Evolutionary conservation across 768 basidiomycete genomes (phyloP).

Genomic region (Kondoa malvinella): DNA sequence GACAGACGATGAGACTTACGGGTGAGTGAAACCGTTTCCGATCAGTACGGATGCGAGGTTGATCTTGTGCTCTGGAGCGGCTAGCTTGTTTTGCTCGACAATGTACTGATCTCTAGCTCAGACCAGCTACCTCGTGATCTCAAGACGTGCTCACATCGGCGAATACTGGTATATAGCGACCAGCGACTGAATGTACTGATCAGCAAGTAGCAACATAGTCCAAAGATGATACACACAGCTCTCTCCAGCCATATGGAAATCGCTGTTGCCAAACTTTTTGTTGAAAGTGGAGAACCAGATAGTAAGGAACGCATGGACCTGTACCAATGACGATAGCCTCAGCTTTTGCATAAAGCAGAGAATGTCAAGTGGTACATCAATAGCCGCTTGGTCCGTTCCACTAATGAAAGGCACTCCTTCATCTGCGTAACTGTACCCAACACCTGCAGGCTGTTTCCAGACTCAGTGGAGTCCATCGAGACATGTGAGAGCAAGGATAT

Average conservation of each 20-base stretch:
- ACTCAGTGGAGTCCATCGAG: too few species aligned
- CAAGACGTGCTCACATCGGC: not conserved
- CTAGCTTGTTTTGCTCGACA: slow-evolving; percentile 18
- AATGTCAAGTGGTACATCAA: slow-evolving; percentile 14
- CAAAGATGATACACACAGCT: not conserved
- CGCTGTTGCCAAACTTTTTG: slow-evolving; percentile 16
- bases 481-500: too few species aligned
- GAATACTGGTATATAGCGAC: slow-evolving; percentile 22
- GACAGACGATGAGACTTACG: too few species aligned
- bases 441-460: too few species aligned
- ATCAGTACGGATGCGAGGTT: slow-evolving; percentile 21
- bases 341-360: slow-evolving; percentile 1
- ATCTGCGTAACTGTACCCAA: slow-evolving; percentile 22
- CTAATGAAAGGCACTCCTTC: slow-evolving; percentile 17
- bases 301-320: slow-evolving; percentile 16
- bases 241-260: slow-evolving; percentile 15
- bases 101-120: slow-evolving; percentile 17
- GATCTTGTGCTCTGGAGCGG: slow-evolving; percentile 8
- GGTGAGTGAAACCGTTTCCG: slow-evolving; percentile 28
- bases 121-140: not conserved
- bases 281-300: slow-evolving; percentile 23
- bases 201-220: slow-evolving; percentile 4
- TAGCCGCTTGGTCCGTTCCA: slow-evolving; percentile 23
- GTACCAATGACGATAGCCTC: not conserved
- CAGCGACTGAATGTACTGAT: slow-evolving; percentile 21